Conservation (phyloP, 2,329 filamentous ascomycete genomes). For the Aspergillus aculeatus region DNA sequence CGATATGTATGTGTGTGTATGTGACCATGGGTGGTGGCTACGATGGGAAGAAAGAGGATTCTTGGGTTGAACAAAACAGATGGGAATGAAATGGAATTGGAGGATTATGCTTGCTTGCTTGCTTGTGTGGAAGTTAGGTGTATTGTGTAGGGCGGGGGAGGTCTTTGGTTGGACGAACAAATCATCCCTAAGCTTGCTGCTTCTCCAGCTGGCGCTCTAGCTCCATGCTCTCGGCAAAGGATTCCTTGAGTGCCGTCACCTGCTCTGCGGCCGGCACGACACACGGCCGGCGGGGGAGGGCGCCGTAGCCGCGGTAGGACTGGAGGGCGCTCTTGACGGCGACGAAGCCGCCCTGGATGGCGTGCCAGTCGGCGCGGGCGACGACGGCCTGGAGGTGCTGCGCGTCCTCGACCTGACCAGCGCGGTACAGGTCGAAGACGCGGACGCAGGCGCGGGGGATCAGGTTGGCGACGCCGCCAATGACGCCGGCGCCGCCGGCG, state of each 20-base stretch:
- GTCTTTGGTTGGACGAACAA: neutral
- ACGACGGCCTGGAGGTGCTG: constrained; percentile 73
- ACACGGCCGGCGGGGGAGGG: constrained; percentile 68
- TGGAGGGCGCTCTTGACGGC: constrained; percentile 84
- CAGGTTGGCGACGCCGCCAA: constrained; percentile 81
- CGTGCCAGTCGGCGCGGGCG: constrained; percentile 75
- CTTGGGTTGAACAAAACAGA: too few relatives aligned
- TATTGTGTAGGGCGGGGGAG: too few relatives aligned
- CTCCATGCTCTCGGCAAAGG: constrained; percentile 40
- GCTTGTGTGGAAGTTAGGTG: too few relatives aligned
- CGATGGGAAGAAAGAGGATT: too few relatives aligned
- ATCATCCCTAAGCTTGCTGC: constrained; percentile 13
- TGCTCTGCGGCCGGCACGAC: constrained; percentile 46
- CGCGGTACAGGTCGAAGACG: constrained; percentile 72
- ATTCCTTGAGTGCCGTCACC: constrained; percentile 34
- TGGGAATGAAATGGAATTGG: too few relatives aligned
- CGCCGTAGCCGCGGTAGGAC: constrained; percentile 78
- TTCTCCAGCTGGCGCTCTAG: constrained; percentile 35
- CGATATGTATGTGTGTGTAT: too few relatives aligned
- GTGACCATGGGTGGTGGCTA: too few relatives aligned
- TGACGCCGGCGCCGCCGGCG: constrained; percentile 78
- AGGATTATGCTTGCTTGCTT: too few relatives aligned
- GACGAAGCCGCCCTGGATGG: constrained; percentile 78
- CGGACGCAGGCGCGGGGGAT: constrained; percentile 78
- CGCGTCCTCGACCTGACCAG: constrained; percentile 73